Evolutionary conservation across 257 asterid genomes (phyloP), one percentile per base, ranked within the genome.

Genomic region (Solanum appendiculatum): DNA sequence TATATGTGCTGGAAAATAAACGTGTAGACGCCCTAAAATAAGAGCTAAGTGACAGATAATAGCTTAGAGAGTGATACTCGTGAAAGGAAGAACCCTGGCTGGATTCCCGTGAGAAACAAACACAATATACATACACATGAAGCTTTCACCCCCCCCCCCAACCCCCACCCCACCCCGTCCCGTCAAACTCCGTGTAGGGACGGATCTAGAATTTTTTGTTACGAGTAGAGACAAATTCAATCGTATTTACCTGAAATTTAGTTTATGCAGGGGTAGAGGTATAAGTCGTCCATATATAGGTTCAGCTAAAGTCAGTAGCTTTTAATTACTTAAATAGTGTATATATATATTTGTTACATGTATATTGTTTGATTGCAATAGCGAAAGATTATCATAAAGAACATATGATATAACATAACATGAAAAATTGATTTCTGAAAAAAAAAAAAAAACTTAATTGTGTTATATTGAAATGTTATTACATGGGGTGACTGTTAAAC

Each of bases 41-140:
- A 13, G 42, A 14, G 13, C 39, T 14, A 37, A n/a, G 87, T 56
- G 34, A 78, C 37, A 31, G 88, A 64, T 42, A 12, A 51, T 25
- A 78, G 37, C 42, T 69, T 69, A 34, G 58, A 46, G 88, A 68
- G 33, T 73, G 90, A 87, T 87, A 72, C 92, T 89, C 91, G 90
- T 91, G 93, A 89, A 85, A 72, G 72, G 85, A 80, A 80, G 42
- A 29, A 11, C 18, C 27, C 40, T 37, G 89, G 66, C 85, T 66
- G 84, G 91, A 89, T 86, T 85, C 92, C 90, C 91, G 91, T 89
- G 90, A 91, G 86, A 64, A 14, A 34, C 51, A 70, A 84, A 86
- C 87, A 60, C 66, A 68, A 16, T 54, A 87, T 81, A 87, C 86
- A 86, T 69, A 88, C 86, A 88, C 84, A 89, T 89, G 56, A 72